Conservation (phyloP, 495 filamentous ascomycete species). For the Glutinoglossum americanum region DNA sequence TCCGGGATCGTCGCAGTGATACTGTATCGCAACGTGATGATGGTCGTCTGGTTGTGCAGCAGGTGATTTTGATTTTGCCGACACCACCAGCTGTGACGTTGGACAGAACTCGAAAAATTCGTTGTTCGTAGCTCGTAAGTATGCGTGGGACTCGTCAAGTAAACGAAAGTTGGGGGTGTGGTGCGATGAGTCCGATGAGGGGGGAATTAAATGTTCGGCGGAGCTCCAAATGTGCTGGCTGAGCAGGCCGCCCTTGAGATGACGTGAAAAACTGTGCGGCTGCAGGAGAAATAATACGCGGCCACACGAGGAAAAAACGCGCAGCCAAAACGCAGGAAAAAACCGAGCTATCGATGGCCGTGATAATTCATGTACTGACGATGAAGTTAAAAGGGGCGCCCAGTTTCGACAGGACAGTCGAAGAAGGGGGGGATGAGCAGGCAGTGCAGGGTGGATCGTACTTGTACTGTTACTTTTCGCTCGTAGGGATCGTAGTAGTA, state of each 20-base stretch:
- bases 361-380: not conserved
- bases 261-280: not conserved
- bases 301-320: not conserved
- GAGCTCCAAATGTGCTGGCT: not conserved
- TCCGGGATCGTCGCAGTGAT: not conserved
- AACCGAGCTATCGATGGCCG: not conserved
- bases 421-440: not conserved
- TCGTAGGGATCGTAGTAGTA: not conserved
- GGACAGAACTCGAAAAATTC: slow-evolving; percentile 1
- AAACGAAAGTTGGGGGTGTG: slow-evolving; percentile 1
- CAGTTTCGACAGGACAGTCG: not conserved
- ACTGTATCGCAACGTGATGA: not conserved
- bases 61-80: not conserved
- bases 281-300: slow-evolving; percentile 1
- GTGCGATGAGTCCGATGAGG: not conserved
- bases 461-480: not conserved
- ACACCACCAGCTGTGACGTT: not conserved
- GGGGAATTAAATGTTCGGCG: not conserved
- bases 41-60: not conserved
- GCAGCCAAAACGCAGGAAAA: not conserved
- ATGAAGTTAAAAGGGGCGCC: not conserved
- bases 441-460: not conserved
- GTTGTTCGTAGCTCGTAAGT: not conserved
- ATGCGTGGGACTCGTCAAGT: slow-evolving; percentile 1
- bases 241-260: not conserved